Evolutionary conservation across 208 protist species (phyloP), one percentile per base, ranked within the genome.

Genomic region (Phytomonas serpens): DNA sequence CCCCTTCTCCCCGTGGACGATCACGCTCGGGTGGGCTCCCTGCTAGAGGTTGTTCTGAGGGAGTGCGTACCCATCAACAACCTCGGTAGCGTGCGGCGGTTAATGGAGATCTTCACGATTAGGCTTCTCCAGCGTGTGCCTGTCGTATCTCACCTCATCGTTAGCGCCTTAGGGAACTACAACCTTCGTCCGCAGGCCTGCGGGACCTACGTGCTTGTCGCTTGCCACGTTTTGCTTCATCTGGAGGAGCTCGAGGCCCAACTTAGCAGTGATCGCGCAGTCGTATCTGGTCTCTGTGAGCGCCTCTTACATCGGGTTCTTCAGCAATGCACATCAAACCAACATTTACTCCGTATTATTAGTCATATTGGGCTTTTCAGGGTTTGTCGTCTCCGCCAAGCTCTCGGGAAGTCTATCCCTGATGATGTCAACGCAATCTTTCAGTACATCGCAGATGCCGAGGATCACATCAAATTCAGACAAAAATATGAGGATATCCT

Each of bases 271-370:
- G 38, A 74, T 16, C 66, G 62, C 42, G 75, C 62, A 38, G 73
- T n/a, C 51, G 69, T 69, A 47, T 47, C n/a, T 57, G 77, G 34
- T 42, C 40, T 86, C 16, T 84, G 86, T 33, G 52, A 73, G 1
- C 66, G 69, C 4, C 77, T 96, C 23, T 84, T 96, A 29, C 82
- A 84, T 0, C 84, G 82, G 30, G 72, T 96, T 64, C 80, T 96
- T 51, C 92, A 93, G 78, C 88, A 93, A 72, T 86, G 86, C 66
- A 89, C 82, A 3, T 93, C 87, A n/a, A 84, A 94, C 77, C 92
- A 96, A 76, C 89, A 96, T 73, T 74, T 96, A n/a, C 78, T 96
- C 36, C 92, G 92, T 65, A 88, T 94, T 69, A 93, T 96, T 67
- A 92, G 80, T 66, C 89, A 96, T 68, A 88, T 91, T 66, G 89